A percentile compares a stretch with the other conserved stretches of the same genome.
Evolutionary conservation across 768 basidiomycete species (phyloP).

Genomic region (Mycena belliarum): DNA sequence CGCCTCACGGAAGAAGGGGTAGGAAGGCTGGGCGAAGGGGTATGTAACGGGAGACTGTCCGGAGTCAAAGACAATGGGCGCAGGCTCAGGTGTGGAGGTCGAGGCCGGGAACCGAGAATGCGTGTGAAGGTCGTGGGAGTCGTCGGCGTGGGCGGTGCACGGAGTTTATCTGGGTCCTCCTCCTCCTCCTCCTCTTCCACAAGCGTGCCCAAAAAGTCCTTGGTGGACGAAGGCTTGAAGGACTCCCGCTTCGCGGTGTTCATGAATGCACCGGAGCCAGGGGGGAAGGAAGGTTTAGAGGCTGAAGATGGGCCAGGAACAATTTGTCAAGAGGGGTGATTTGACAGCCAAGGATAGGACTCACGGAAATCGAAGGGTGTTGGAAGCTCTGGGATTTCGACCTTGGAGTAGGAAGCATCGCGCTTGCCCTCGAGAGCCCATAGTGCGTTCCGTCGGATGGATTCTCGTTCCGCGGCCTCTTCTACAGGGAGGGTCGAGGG

Average conservation of each 20-base stretch:
- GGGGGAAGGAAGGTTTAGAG: constrained; percentile 59
- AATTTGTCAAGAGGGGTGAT: background rate
- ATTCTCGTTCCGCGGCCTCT: constrained; percentile 73
- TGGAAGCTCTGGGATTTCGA: constrained; percentile 81
- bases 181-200: constrained; percentile 90
- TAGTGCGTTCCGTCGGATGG: constrained; percentile 79
- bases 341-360: constrained; percentile 30
- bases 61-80: constrained; percentile 73
- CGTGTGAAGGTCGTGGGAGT: constrained; percentile 38
- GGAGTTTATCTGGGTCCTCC: constrained; percentile 53
- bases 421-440: constrained; percentile 87
- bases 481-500: constrained; percentile 62
- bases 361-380: constrained; percentile 71
- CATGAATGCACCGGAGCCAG: constrained; percentile 38
- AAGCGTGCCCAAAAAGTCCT: constrained; percentile 77
- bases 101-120: constrained; percentile 48
- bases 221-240: constrained; percentile 71
- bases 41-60: constrained; percentile 41
- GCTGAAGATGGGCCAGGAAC: constrained; percentile 41
- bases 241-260: constrained; percentile 68
- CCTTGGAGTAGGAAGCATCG: constrained; percentile 67
- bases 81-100: constrained; percentile 73
- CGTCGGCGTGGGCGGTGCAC: constrained; percentile 30
- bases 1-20: constrained; percentile 45
- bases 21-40: constrained; percentile 40